These are phyloP conservation scores for Pseudocercospora eumusae DNA, from an alignment of 2,329 filamentous ascomycete species.

Conservation along the genomic window DNA sequence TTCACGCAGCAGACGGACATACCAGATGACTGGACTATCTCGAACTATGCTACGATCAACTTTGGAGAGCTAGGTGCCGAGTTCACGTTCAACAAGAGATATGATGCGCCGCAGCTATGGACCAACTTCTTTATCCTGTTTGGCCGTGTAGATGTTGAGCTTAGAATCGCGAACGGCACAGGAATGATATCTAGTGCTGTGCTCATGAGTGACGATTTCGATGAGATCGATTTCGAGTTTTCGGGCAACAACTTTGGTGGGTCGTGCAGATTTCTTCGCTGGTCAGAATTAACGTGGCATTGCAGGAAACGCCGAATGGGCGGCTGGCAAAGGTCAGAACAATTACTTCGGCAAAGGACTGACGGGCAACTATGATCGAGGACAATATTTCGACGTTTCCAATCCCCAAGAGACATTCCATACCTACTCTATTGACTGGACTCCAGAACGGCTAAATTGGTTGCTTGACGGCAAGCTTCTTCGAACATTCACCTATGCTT, in stretches of 20 bases:
- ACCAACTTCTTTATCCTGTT: conserved; percentile 80
- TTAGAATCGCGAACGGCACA: conserved; percentile 71
- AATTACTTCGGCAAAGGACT: conserved; percentile 78
- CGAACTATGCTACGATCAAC: conserved; percentile 43
- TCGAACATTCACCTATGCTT: conserved; percentile 67
- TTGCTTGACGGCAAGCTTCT: conserved; percentile 68
- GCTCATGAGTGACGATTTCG: conserved; percentile 76
- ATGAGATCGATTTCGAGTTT: conserved; percentile 87
- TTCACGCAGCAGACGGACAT: conserved; percentile 27
- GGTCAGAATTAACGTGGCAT: background rate
- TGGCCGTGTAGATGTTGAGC: conserved; percentile 72
- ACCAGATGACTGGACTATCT: conserved; percentile 30
- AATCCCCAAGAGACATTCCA: conserved; percentile 62
- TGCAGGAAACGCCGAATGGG: background rate
- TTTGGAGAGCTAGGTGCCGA: conserved; percentile 49
- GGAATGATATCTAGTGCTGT: conserved; percentile 82
- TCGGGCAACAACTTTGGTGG: conserved; percentile 62
- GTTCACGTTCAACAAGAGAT: conserved; percentile 53
- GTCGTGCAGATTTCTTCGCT: background rate
- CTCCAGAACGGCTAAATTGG: conserved; percentile 64
- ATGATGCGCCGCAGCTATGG: conserved; percentile 52
- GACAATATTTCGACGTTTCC: conserved; percentile 40
- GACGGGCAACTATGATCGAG: conserved; percentile 68
- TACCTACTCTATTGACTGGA: conserved; percentile 75
- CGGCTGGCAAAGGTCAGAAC: conserved; percentile 55